Evolutionary conservation across 2,329 filamentous ascomycete genomes (phyloP).

Genomic region (Chaetomium globosum): DNA sequence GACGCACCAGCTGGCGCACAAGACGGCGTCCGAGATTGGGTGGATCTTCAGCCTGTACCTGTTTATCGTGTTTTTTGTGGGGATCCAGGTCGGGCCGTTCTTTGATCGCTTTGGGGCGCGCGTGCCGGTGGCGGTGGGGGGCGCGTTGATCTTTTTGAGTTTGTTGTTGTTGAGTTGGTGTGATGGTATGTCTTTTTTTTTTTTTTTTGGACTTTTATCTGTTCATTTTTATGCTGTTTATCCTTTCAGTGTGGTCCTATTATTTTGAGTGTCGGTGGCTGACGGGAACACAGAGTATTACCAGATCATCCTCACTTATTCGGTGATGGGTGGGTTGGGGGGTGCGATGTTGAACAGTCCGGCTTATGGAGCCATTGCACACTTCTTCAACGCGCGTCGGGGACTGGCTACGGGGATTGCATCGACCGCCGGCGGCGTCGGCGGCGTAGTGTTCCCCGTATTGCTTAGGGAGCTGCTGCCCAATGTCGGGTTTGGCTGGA

Average conservation of each 20-base stretch:
- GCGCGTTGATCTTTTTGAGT: conserved; percentile 61
- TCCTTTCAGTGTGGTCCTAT: background rate
- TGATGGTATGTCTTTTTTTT: conserved; percentile 46
- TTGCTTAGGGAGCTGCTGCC: conserved; percentile 52
- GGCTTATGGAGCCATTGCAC: conserved; percentile 71
- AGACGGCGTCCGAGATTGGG: conserved; percentile 69
- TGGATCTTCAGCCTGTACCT: conserved; percentile 86
- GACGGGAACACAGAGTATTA: conserved; percentile 59
- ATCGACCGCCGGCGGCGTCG: conserved; percentile 70
- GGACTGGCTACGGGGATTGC: conserved; percentile 81
- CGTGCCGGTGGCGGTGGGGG: conserved; percentile 66
- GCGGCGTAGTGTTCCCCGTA: conserved; percentile 66
- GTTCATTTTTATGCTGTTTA: background rate
- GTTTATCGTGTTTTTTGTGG: conserved; percentile 79
- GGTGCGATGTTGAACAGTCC: conserved; percentile 78
- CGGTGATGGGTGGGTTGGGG: conserved; percentile 70
- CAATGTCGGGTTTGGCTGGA: conserved; percentile 53
- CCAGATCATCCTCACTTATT: conserved; percentile 79
- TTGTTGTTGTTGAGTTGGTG: conserved; percentile 71
- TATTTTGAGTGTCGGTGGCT: conserved; percentile 2
- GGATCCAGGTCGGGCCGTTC: conserved; percentile 78
- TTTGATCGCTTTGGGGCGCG: conserved; percentile 77
- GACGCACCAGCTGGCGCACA: conserved; percentile 68
- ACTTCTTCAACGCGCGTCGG: conserved; percentile 75
- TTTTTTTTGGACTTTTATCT: background rate